phyloP scores from a whole-genome alignment of 106 monocot species.

The Phalaenopsis aphrodite region DNA sequence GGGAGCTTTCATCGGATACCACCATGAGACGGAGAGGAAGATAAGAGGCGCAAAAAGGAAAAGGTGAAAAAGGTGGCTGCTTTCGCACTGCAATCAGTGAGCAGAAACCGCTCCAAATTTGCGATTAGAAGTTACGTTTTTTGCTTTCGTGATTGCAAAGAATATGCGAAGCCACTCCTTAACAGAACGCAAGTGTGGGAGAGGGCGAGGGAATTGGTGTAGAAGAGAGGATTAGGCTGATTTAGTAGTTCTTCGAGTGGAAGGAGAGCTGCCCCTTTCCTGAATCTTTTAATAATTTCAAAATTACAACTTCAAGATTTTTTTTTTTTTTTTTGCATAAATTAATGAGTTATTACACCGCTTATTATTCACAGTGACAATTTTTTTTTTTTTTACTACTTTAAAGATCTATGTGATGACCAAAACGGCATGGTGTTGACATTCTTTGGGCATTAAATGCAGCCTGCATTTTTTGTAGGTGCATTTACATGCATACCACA shows the following conservation, averaged over 20 bases:
- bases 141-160: neutral
- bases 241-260: neutral
- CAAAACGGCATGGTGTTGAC: too few species aligned
- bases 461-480: too few species aligned
- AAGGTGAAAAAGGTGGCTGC: neutral
- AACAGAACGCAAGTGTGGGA: neutral
- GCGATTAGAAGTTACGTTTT: neutral
- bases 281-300: neutral
- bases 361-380: too few species aligned
- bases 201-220: too few species aligned
- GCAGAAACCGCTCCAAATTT: neutral
- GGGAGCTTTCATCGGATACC: conserved; percentile 8
- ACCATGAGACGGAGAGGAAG: neutral
- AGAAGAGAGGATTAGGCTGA: neutral
- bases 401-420: too few species aligned
- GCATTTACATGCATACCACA: too few species aligned
- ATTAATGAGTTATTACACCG: too few species aligned
- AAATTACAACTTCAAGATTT: too few species aligned
- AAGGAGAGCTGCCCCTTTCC: neutral
- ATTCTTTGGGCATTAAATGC: too few species aligned
- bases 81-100: neutral
- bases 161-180: neutral
- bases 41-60: neutral
- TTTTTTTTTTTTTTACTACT: too few species aligned
- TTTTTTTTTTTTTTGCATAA: too few species aligned